Percentiles rank a stretch among this genome's conserved stretches.
Conservation (phyloP, 108 stramenopile species). For the Nannochloropsis gaditana region DNA sequence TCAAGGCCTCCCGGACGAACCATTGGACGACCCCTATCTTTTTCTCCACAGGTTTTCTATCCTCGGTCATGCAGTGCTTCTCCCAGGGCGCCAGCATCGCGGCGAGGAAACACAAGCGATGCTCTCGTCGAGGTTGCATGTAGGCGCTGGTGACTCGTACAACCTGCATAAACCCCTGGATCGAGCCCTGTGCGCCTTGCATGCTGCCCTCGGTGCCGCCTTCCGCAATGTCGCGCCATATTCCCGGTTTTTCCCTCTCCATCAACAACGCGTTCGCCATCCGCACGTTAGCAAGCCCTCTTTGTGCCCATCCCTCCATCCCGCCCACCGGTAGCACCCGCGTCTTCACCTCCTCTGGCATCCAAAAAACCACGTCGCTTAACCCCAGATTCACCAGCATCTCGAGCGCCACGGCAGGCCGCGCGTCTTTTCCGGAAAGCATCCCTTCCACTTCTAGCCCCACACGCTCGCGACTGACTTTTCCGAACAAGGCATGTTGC, state of each 20-base stretch:
- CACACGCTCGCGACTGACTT: conserved; percentile 4
- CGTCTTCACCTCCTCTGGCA: conserved; percentile 19
- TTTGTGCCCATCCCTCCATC: background rate
- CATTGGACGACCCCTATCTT: background rate
- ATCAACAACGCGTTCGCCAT: conserved; percentile 14
- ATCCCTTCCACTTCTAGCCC: background rate
- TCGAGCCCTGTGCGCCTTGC: background rate
- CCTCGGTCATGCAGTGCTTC: background rate
- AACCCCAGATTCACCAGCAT: conserved; percentile 3
- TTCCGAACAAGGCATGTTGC: background rate
- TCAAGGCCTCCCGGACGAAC: conserved; percentile 8
- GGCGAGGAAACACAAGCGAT: background rate
- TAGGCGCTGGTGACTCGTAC: background rate
- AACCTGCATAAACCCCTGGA: background rate
- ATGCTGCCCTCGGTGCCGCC: background rate
- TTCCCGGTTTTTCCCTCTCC: background rate
- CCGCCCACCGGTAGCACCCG: background rate
- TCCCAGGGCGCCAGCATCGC: background rate
- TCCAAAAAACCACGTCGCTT: conserved; percentile 1
- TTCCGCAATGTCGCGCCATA: background rate
- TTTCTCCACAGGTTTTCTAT: background rate
- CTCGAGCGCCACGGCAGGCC: background rate
- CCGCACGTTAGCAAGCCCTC: background rate
- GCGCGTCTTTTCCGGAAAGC: background rate
- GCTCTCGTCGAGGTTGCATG: background rate